Conservation (phyloP, 2,329 filamentous ascomycete genomes). For the Calonectria hawksworthii region DNA sequence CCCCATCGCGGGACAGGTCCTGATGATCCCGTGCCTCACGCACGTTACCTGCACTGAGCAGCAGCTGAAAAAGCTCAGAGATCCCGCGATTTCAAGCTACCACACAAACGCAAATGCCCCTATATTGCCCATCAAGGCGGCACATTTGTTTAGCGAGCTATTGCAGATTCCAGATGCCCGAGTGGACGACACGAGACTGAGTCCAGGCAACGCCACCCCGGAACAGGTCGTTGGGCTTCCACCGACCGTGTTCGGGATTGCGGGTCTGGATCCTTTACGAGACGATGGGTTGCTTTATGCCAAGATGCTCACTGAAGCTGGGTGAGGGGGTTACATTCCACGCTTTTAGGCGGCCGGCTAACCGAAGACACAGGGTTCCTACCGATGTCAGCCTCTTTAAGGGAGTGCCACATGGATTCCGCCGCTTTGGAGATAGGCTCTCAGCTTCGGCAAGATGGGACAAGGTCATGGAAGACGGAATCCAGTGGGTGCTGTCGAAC, state of each 20-base stretch:
- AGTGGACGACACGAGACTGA: conserved; percentile 53
- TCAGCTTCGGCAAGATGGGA: conserved; percentile 57
- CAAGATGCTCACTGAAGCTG: conserved; percentile 58
- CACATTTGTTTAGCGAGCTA: conserved; percentile 43
- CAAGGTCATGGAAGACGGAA: conserved; percentile 57
- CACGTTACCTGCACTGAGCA: conserved; percentile 32
- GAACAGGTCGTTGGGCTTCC: conserved; percentile 58
- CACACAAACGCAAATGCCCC: conserved; percentile 62
- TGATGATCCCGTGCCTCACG: conserved; percentile 63
- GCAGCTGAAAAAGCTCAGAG: conserved; percentile 51
- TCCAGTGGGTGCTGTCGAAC: conserved; percentile 56
- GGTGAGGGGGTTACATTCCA: conserved; percentile 49
- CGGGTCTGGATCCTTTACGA: conserved; percentile 62
- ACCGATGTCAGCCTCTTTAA: conserved; percentile 63
- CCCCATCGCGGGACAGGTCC: conserved; percentile 62
- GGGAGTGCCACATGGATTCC: conserved; percentile 67
- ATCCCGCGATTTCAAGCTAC: conserved; percentile 57
- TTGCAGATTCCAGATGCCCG: conserved; percentile 43
- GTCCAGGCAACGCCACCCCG: conserved; percentile 47
- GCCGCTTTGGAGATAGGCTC: conserved; percentile 55
- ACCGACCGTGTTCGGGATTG: conserved; percentile 59
- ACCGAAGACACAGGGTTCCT: conserved; percentile 55
- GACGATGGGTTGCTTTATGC: conserved; percentile 64
- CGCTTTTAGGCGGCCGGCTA: background rate
- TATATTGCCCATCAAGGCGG: conserved; percentile 55